Evolutionary conservation across 768 basidiomycete species (phyloP), one percentile per base, ranked within the genome.

Genomic region (Leucocoprinus birnbaumii): DNA sequence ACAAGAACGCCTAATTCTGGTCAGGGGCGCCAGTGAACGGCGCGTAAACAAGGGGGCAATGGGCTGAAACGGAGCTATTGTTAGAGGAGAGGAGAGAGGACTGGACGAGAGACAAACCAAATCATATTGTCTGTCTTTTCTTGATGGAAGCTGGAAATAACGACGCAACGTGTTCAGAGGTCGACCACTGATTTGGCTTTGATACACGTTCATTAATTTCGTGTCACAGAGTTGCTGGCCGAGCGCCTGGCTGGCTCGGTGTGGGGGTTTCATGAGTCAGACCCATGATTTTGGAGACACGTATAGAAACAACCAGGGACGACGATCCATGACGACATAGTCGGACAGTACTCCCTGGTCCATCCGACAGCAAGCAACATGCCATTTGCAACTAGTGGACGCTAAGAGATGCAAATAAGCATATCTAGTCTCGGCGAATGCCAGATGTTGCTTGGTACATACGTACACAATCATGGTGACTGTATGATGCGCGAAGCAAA

Each of bases 11-110:
- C 22, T 40, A 37, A 53, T 53, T 34, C 7, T 22, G 19, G 35
- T n/a, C 52, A 53, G 52, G 44, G 43, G 35, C 34, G 24, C n/a
- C 22, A 48, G 43, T 19, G 34, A 41, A 22, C 38, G 38, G 50
- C 22, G 24, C 38, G n/a, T 14, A 38, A 38, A 13, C 11, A 38
- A 11, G 11, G 16, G 45, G 13, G 34, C 44, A n/a, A 34, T n/a
- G n/a, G 18, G 16, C 21, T 37, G 52, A 25, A 53, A 45, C 31
- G 31, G 31, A 5, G 38, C 38, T 14, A 38, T 38, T 38, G 9
- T 38, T 38, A 38, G 38, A 11, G 38, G 38, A n/a, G n/a, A n/a
- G n/a, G 38, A n/a, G 9, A 10, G 4, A 16, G 13, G 6, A 31
- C 31, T 31, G 21, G 42, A 21, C 42, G n/a, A 21, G 10, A 9